Base-by-base conservation (phyloP, 768 basidiomycete species). In the Boletus rubropictus region DNA sequence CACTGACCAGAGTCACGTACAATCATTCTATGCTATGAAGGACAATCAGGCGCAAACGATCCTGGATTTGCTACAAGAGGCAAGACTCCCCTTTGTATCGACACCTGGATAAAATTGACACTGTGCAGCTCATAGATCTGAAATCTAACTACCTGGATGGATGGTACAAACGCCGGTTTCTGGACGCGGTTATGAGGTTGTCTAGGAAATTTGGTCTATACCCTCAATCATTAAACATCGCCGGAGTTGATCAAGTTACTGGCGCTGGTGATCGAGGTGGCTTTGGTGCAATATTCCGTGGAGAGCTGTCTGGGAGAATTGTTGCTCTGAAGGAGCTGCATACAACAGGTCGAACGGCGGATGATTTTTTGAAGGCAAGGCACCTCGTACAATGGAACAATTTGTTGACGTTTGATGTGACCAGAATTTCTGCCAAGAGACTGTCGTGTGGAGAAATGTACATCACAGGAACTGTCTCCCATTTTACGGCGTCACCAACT, bases 321-420 rank as follows among this genome's bases (percentile, higher is more conserved):
- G 65, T 70, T 11, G 67, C 65, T 3, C 41, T 70, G 41, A 69
- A 69, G 42, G 59, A 61, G 15, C 29, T 69, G 18, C 61, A 57
- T 39, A 32, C 37, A 38, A 47, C 34, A 3, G 45, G 50, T 3
- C 64, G 48, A 41, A 62, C 48, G 39, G 9, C 63, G 27, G 60
- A 52, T 17, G 38, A 40, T 39, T 64, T 57, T 56, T 55, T 50
- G 14, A 65, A 36, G 63, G 68, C 49, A 53, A 59, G 53, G 46
- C 49, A 28, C 11, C 37, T 28, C 12, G 27, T 25, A 10, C 22
- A 8, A 3, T 35, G 17, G 9, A 32, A 2, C 2, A 14, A 22
- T 20, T 27, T 41, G 9, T 41, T 61, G 29, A 55, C 7, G 5
- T 44, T 33, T 8, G 28, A 24, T 49, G 29, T 18, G 5, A 53